These are phyloP conservation scores for Gastrodia elata DNA, from an alignment of 106 monocot genomes.

Conservation along the genomic window DNA sequence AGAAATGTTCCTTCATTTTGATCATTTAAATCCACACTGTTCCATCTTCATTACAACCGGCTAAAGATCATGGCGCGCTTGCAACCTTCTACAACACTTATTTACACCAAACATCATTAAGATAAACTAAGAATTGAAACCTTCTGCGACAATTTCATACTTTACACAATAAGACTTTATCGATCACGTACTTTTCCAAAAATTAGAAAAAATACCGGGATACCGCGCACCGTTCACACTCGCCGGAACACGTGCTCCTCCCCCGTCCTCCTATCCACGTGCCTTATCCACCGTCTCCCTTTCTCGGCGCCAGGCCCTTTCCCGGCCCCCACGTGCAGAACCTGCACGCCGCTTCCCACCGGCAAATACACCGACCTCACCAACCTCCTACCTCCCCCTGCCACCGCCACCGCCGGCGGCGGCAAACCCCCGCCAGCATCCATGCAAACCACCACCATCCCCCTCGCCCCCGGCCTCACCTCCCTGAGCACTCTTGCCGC, in stretches of 20 bases:
- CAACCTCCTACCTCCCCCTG: conserved; percentile 32
- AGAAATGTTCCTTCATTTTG: no score
- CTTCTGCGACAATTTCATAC: no score
- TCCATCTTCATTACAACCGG: no score
- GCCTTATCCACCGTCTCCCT: conserved; percentile 55
- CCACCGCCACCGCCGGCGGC: conserved; percentile 5
- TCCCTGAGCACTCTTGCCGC: conserved; percentile 27
- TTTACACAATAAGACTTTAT: no score
- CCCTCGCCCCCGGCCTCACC: conserved; percentile 47
- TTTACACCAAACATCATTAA: no score
- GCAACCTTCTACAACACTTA: no score
- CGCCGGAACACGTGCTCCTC: conserved; percentile 72
- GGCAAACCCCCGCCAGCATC: conserved; percentile 7
- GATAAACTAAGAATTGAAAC: no score
- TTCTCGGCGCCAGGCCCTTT: conserved; percentile 38
- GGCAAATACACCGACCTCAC: conserved; percentile 62
- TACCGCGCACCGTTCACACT: no score
- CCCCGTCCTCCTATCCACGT: conserved; percentile 47
- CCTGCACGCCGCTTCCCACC: conserved; percentile 60
- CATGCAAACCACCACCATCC: conserved; percentile 67
- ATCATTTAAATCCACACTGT: no score
- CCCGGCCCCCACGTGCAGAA: conserved; percentile 75
- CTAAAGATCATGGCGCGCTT: no score
- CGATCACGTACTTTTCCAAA: no score
- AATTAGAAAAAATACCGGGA: no score